Evolutionary conservation across 2,329 filamentous ascomycete genomes (phyloP).

Genomic region (Microcera coccophila): DNA sequence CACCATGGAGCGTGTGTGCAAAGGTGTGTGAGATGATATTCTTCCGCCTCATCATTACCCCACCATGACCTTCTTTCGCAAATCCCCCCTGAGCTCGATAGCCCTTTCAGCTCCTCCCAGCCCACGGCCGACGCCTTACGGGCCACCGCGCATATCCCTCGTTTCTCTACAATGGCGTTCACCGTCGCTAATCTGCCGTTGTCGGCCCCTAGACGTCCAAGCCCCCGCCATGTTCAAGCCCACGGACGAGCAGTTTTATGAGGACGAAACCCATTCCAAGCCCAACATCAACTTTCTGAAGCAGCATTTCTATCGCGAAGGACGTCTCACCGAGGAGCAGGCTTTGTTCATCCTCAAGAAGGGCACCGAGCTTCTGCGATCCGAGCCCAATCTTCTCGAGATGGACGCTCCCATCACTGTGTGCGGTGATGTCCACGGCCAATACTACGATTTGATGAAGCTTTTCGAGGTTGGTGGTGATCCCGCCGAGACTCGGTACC

Average conservation of each 20-base stretch:
- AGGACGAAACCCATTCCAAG: constrained; percentile 78
- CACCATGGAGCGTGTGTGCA: constrained; percentile 94
- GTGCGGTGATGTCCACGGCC: constrained; percentile 95
- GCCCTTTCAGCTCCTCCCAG: background rate
- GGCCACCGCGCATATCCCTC: background rate
- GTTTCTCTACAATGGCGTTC: constrained; percentile 3
- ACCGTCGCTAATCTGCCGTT: constrained; percentile 16
- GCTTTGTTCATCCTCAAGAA: constrained; percentile 90
- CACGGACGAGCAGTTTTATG: constrained; percentile 91
- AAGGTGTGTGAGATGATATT: constrained; percentile 61
- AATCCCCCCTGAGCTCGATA: background rate
- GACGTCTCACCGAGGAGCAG: constrained; percentile 93
- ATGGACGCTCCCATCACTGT: constrained; percentile 99
- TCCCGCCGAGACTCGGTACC: constrained; percentile 90
- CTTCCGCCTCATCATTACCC: background rate
- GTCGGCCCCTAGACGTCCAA: constrained; percentile 72
- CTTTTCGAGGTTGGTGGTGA: constrained; percentile 97
- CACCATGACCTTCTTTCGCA: background rate
- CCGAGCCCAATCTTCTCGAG: constrained; percentile 93
- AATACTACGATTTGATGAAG: constrained; percentile 99
- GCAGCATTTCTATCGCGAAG: constrained; percentile 97
- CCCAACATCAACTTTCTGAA: constrained; percentile 93
- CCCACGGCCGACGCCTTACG: background rate
- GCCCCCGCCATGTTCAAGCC: constrained; percentile 91
- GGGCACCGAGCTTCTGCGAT: constrained; percentile 80